These are phyloP conservation scores for Neurospora sp. DNA, from an alignment of 495 filamentous ascomycete species.

Conservation along the genomic window DNA sequence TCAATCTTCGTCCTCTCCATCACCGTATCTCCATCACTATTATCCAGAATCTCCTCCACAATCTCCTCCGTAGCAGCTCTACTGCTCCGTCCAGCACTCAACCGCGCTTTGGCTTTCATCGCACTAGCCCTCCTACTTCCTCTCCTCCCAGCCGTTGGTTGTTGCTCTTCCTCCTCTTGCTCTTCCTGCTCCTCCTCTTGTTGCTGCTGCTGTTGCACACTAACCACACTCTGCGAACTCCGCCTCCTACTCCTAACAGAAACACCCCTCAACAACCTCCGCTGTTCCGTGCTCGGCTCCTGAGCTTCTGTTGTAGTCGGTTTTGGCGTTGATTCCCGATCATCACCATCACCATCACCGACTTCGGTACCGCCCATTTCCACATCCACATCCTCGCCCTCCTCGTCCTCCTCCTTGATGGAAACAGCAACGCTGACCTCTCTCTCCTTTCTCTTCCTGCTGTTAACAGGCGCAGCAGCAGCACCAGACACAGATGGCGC, in stretches of 20 bases:
- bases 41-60: slow-evolving; percentile 15
- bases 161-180: not conserved
- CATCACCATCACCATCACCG: not conserved
- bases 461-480: not conserved
- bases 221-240: not conserved
- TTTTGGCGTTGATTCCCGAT: not conserved
- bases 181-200: not conserved
- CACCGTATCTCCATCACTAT: not conserved
- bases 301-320: not conserved
- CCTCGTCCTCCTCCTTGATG: slow-evolving; percentile 28
- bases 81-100: not conserved
- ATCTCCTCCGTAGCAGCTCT: not conserved
- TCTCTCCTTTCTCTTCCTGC: slow-evolving; percentile 12
- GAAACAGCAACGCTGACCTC: slow-evolving; percentile 19
- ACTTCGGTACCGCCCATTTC: not conserved
- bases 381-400: slow-evolving; percentile 14
- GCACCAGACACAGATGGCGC: not conserved
- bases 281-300: not conserved
- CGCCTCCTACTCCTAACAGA: not conserved
- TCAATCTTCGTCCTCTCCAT: slow-evolving; percentile 11
- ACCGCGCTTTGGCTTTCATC: slow-evolving; percentile 1
- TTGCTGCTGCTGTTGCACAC: not conserved
- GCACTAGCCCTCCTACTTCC: not conserved
- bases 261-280: not conserved
- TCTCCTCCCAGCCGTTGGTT: not conserved